These are phyloP conservation scores for Panicum miliaceum DNA, from an alignment of 176 grass and related monocot species.

Conservation along the genomic window DNA sequence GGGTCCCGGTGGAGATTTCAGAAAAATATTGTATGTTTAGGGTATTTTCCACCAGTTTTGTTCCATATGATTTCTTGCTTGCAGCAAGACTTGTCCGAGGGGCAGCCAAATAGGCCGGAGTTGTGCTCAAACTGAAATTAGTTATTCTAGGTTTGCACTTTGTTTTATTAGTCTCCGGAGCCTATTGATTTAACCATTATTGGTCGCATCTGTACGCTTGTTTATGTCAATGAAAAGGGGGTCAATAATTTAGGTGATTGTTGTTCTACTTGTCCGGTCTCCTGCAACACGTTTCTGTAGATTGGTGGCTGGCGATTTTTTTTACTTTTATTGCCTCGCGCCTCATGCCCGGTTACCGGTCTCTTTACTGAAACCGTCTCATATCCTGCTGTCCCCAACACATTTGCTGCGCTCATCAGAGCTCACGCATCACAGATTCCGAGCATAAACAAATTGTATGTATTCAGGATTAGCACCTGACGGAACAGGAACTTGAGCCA, in stretches of 20 bases:
- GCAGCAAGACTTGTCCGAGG: neutral
- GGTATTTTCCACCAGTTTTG: slow-evolving; percentile 28
- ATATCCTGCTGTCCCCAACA: neutral
- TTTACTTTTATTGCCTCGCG: neutral
- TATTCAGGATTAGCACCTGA: neutral
- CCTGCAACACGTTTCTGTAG: neutral
- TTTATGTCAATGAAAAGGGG: neutral
- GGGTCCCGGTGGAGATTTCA: neutral
- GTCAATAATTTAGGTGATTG: neutral
- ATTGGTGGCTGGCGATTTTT: neutral
- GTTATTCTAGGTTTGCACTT: neutral
- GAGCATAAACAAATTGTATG: neutral
- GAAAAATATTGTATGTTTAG: neutral
- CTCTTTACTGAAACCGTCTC: neutral
- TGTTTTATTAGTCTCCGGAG: neutral
- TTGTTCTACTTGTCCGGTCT: neutral
- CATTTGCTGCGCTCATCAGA: neutral
- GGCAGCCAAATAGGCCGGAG: neutral
- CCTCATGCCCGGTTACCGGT: neutral
- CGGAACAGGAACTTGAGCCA: neutral
- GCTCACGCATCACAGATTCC: neutral
- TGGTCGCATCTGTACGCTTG: neutral
- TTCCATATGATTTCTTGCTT: neutral
- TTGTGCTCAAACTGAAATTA: slow-evolving; percentile 16
- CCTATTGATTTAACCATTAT: neutral